Percentiles rank a stretch among this genome's conserved stretches.
Evolutionary conservation across 2,329 filamentous ascomycete genomes (phyloP).

Genomic region (Chrysoporthe puriensis): DNA sequence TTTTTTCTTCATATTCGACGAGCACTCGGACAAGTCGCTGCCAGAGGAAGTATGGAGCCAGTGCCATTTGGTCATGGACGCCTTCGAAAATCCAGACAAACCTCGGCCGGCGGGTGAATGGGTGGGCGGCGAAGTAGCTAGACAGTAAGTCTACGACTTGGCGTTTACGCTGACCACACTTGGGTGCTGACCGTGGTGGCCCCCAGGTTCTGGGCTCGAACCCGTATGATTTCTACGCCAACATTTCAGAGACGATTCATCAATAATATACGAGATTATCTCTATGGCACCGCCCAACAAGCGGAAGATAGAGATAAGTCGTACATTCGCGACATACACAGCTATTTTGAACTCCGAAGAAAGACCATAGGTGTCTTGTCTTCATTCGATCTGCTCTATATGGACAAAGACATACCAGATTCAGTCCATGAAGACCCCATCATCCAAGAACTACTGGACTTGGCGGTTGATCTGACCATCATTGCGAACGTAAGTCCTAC

Average conservation of each 20-base stretch:
- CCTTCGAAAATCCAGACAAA: conserved; percentile 29
- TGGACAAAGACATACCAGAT: conserved; percentile 34
- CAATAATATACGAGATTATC: conserved; percentile 32
- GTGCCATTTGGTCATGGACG: conserved; percentile 30
- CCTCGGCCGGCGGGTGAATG: conserved; percentile 30
- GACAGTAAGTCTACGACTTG: conserved; percentile 31
- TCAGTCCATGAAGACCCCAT: conserved; percentile 30
- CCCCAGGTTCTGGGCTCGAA: conserved; percentile 34
- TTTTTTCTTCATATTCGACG: conserved; percentile 36
- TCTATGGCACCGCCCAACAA: conserved; percentile 33
- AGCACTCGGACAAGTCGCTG: conserved; percentile 31
- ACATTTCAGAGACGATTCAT: conserved; percentile 34
- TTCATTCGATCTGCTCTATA: conserved; percentile 33
- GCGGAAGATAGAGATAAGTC: conserved; percentile 31
- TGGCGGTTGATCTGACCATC: conserved; percentile 34
- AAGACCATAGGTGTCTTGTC: conserved; percentile 34
- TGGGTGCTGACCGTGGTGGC: not conserved
- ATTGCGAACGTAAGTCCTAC: conserved; percentile 34
- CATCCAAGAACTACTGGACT: conserved; percentile 30
- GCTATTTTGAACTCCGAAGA: conserved; percentile 34
- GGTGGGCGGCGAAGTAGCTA: conserved; percentile 31
- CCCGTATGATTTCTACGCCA: conserved; percentile 25
- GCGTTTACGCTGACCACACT: not conserved
- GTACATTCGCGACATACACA: conserved; percentile 31
- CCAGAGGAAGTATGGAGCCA: conserved; percentile 23